These are phyloP conservation scores for Exophiala aquamarina DNA, from an alignment of 2,329 filamentous ascomycete species.

Conservation along the genomic window DNA sequence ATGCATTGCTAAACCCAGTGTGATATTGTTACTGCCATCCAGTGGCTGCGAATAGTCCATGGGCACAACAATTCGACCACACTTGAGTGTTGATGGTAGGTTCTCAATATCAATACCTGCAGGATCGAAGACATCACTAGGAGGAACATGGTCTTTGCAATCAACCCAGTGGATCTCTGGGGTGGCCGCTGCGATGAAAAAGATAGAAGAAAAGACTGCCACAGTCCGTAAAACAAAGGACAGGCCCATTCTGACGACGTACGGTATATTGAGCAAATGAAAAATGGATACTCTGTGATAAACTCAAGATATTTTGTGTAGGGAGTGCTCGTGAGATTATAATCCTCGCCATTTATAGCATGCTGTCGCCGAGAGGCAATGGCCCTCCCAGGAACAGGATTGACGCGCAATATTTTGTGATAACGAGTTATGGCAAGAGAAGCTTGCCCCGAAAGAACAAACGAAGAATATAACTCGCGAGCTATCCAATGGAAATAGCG, in stretches of 20 bases:
- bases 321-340: too few relatives aligned
- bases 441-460: too few relatives aligned
- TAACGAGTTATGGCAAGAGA: too few relatives aligned
- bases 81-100: slow-evolving; percentile 5
- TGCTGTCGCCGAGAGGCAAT: too few relatives aligned
- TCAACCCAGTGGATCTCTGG: slow-evolving; percentile 3
- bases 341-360: too few relatives aligned
- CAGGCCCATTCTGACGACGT: background rate
- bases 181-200: background rate
- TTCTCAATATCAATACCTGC: background rate
- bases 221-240: too few relatives aligned
- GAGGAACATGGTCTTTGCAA: slow-evolving; percentile 2
- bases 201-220: background rate
- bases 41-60: slow-evolving; percentile 6
- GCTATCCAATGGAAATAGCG: too few relatives aligned
- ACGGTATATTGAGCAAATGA: background rate
- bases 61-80: slow-evolving; percentile 8
- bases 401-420: too few relatives aligned
- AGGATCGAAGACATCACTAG: background rate
- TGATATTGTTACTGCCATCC: slow-evolving; percentile 8
- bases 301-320: too few relatives aligned
- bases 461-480: too few relatives aligned
- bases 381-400: too few relatives aligned
- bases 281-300: too few relatives aligned
- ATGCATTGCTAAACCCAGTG: slow-evolving; percentile 9